Base-by-base conservation (phyloP, 345 rosid genomes). In the Moringa oleifera region DNA sequence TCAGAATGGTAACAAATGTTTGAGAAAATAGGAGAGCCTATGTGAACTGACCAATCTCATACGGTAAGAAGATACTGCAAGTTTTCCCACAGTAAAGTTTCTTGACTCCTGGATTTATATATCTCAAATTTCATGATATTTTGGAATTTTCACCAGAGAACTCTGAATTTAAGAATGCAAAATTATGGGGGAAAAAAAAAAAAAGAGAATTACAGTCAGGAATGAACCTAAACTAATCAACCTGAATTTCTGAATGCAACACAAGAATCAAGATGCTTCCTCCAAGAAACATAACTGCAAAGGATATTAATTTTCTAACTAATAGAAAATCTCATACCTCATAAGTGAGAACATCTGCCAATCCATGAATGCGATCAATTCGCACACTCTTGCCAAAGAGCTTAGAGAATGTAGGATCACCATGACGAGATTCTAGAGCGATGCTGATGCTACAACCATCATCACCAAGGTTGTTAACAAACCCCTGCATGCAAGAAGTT, bases 341-440 rank as follows among this genome's bases (percentile, higher is more conserved):
- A 66, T 85, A 93, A 21, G 98, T 93, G 47, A 87, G 76, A n/a
- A 90, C 78, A 82, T 90, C 98, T 20, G 98, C 98, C 68, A 93
- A 73, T 68, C 97, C 97, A 51, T 75, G 86, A 68, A 93, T 89
- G 49, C 97, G 95, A 73, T 90, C 98, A 72, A 93, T 86, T 64
- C 98, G 91, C 64, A 93, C 85, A 64, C 70, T 83, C 69, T 93
- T 93, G 25, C 97, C 91, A 64, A 84, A 86, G 71, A 93, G 91
- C 84, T 85, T 93, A 64, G 97, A 93, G 83, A 93, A 93, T 66
- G 95, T 87, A 59, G 96, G 86, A 79, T 90, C 98, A 53, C 98
- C 98, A 70, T 86, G 97, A 66, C 96, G 96, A 71, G 97, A 93
- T 76, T 93, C 98, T 36, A 93, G 68, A 53, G 94, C 97, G 52